Evolutionary conservation across 2,329 filamentous ascomycete genomes (phyloP).

Genomic region (Cladophialophora bantiana): DNA sequence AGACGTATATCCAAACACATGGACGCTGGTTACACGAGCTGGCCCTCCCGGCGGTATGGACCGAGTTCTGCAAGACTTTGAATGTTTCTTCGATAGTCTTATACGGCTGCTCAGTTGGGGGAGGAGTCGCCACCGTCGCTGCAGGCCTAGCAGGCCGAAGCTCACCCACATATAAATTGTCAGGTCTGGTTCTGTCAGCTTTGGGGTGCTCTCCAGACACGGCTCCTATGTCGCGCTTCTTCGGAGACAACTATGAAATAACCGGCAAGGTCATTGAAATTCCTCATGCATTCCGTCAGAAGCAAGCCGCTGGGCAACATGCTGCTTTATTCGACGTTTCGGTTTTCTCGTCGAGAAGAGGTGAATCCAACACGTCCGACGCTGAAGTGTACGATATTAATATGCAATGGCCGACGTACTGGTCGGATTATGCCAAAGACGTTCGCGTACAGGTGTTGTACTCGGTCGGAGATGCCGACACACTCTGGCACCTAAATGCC

Average conservation of each 20-base stretch:
- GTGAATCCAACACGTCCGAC: background rate
- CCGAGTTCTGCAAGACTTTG: background rate
- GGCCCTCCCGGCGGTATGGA: slow-evolving; percentile 17
- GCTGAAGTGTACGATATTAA: slow-evolving; percentile 20
- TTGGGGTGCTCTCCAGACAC: background rate
- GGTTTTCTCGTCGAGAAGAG: background rate
- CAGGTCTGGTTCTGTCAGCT: slow-evolving; percentile 14
- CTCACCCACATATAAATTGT: slow-evolving; percentile 9
- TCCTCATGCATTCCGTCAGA: background rate
- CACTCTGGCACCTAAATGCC: slow-evolving; percentile 9
- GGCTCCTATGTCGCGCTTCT: background rate
- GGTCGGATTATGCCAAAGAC: slow-evolving; percentile 3
- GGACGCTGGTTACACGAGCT: slow-evolving; percentile 14
- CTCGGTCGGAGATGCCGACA: slow-evolving; percentile 17
- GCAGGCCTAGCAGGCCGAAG: slow-evolving; percentile 5
- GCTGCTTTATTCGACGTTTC: background rate
- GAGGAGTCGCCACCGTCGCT: slow-evolving; percentile 13
- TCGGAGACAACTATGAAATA: background rate
- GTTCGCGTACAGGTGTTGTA: slow-evolving; percentile 19
- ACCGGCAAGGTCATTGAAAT: slow-evolving; percentile 6
- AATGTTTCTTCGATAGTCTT: slow-evolving; percentile 17
- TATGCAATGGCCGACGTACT: slow-evolving; percentile 20
- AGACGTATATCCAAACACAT: slow-evolving; percentile 17
- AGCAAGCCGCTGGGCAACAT: background rate
- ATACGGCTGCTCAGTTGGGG: slow-evolving; percentile 18